Base-by-base conservation (phyloP, 768 basidiomycete species). In the Panellus pusillus region DNA sequence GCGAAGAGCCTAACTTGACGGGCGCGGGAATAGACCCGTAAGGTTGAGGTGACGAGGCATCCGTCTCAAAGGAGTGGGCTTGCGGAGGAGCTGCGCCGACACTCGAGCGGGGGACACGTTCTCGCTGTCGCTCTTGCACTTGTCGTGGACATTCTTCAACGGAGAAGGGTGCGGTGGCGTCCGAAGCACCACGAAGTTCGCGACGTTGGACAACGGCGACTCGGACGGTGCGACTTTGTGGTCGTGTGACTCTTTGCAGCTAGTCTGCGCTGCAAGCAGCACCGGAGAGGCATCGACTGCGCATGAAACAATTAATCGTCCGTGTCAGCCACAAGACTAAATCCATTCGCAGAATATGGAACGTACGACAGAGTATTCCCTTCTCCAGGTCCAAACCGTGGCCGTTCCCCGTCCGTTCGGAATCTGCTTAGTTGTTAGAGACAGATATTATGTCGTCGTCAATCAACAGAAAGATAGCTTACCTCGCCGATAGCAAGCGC, bases 1-100 rank as follows among this genome's bases (percentile, higher is more conserved):
- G 8, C 7, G 17, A n/a, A n/a, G n/a, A n/a, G n/a, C n/a, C n/a
- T n/a, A n/a, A n/a, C n/a, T n/a, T n/a, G n/a, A n/a, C 19, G 8
- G 37, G 6, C 1, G 42, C 9, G 2, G 54, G 47, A 3, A 43
- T 45, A 20, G 46, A 19, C 18, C 41, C 35, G 42, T 39, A 11
- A 54, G 36, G 39, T 47, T 37, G 27, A 59, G 27, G 44, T 54
- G 51, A 9, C 52, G 57, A 9, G 50, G 40, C 41, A 47, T 47
- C 17, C 32, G 42, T 6, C 44, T 8, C 4, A 35, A 44, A 4
- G 48, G 39, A n/a, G 38, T 50, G 4, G 41, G 20, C 42, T 52
- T 56, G n/a, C 27, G 38, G 15, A 19, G 31, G 14, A 28, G 4
- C n/a, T 36, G 41, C 32, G 18, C 2, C 27, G 24, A 24, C 24